Conservation (phyloP, 768 basidiomycete species). For the Lactifluus hygrophoroides region DNA sequence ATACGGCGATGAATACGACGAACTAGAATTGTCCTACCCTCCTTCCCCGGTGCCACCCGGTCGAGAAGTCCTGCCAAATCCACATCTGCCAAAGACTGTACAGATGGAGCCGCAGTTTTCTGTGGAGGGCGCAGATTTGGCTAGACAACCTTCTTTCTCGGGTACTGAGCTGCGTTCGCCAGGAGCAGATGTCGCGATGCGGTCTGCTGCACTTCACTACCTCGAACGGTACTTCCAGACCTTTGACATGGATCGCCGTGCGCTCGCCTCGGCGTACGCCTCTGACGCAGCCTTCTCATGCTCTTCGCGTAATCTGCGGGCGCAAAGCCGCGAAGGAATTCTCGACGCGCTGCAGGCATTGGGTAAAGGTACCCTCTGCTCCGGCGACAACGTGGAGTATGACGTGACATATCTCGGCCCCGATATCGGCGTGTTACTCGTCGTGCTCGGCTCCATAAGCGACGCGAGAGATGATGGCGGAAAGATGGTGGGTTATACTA, state of each 20-base stretch:
- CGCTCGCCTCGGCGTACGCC: slow-evolving; percentile 4
- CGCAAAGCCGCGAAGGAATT: slow-evolving; percentile 5
- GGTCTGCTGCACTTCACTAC: not conserved
- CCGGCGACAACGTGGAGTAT: not conserved
- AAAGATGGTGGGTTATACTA: not conserved
- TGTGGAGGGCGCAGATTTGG: not conserved
- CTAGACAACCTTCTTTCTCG: not conserved
- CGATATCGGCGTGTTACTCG: slow-evolving; percentile 3
- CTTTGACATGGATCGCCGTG: slow-evolving; percentile 10
- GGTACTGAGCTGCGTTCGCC: not conserved
- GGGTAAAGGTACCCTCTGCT: slow-evolving; percentile 2
- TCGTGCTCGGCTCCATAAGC: slow-evolving; percentile 1
- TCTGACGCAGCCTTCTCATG: slow-evolving; percentile 13
- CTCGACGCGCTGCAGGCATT: not conserved
- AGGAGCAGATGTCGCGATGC: not conserved
- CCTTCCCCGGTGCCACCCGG: not conserved
- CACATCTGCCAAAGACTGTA: not conserved
- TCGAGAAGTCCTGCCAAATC: not conserved
- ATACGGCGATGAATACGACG: slow-evolving; percentile 6
- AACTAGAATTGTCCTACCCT: slow-evolving; percentile 9
- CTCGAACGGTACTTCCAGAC: slow-evolving; percentile 8
- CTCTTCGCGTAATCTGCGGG: not conserved
- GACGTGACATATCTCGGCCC: slow-evolving; percentile 6
- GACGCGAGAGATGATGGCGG: not conserved
- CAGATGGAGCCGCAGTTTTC: not conserved